These are phyloP conservation scores for Laetiporus sulphureus DNA, from an alignment of 1,284 basidiomycete species.

Conservation along the genomic window DNA sequence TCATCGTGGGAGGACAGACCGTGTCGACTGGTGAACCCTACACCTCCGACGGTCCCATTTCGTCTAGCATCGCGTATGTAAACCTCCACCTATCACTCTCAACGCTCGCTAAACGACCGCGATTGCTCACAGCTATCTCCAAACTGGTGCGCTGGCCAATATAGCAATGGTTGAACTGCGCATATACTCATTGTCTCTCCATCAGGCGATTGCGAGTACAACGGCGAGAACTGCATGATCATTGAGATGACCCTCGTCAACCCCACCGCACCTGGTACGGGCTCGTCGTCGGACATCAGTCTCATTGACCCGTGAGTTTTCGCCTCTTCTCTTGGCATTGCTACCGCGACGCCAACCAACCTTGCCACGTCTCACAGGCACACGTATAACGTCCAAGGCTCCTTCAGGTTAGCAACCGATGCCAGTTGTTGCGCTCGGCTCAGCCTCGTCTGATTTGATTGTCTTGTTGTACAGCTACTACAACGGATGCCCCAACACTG, in stretches of 20 bases:
- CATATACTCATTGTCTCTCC: no score
- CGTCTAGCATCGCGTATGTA: conserved; percentile 27
- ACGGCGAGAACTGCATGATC: conserved; percentile 37
- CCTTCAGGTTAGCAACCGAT: conserved; percentile 20
- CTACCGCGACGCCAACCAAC: neutral
- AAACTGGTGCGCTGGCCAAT: neutral
- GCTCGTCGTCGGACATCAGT: conserved; percentile 38
- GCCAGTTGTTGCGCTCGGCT: neutral
- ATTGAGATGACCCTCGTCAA: conserved; percentile 39
- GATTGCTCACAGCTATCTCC: neutral
- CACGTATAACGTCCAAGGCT: conserved; percentile 25
- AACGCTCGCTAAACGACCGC: no score
- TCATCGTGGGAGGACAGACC: conserved; percentile 25
- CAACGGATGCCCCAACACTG: conserved; percentile 27
- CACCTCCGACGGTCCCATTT: conserved; percentile 22
- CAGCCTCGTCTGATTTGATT: neutral
- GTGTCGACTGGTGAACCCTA: conserved; percentile 29
- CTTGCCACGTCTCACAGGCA: conserved; percentile 18
- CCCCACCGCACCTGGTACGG: conserved; percentile 31
- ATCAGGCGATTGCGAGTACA: conserved; percentile 24
- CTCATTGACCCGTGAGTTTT: conserved; percentile 35
- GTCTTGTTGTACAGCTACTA: conserved; percentile 6
- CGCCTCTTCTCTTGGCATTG: neutral
- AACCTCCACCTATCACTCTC: no score
- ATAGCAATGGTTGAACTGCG: no score